Evolutionary conservation across 257 asterid species (phyloP).

Genomic region (Solanum clarkiae): DNA sequence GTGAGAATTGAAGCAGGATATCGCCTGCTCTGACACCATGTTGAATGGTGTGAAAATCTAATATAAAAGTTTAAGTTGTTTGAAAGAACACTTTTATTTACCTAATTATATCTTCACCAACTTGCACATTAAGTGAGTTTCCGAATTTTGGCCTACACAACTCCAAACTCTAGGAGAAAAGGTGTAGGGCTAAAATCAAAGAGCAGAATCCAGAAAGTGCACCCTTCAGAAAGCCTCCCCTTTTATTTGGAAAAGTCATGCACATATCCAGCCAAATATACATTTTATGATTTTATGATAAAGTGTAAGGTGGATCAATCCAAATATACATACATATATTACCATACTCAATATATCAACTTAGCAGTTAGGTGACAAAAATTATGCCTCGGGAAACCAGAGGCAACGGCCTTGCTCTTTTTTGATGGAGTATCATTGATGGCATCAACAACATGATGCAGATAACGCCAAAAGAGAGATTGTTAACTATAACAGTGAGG

Average conservation of each 20-base stretch:
- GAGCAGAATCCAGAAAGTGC: neutral
- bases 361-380: neutral
- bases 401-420: neutral
- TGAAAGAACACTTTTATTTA: neutral
- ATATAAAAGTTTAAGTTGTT: neutral
- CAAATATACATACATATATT: neutral
- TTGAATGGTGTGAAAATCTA: neutral
- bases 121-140: neutral
- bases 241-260: neutral
- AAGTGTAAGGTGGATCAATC: neutral
- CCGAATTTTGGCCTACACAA: neutral
- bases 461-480: neutral
- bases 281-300: neutral
- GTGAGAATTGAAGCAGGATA: neutral
- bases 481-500: neutral
- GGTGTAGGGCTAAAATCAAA: neutral
- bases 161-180: neutral
- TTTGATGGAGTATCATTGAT: neutral
- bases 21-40: neutral
- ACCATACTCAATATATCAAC: neutral
- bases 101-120: neutral
- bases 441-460: neutral
- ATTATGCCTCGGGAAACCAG: neutral
- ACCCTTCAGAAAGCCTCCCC: neutral
- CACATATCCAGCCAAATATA: neutral